Conservation (phyloP, 1,139 yeast genomes). For the Taiozyma sp. region DNA sequence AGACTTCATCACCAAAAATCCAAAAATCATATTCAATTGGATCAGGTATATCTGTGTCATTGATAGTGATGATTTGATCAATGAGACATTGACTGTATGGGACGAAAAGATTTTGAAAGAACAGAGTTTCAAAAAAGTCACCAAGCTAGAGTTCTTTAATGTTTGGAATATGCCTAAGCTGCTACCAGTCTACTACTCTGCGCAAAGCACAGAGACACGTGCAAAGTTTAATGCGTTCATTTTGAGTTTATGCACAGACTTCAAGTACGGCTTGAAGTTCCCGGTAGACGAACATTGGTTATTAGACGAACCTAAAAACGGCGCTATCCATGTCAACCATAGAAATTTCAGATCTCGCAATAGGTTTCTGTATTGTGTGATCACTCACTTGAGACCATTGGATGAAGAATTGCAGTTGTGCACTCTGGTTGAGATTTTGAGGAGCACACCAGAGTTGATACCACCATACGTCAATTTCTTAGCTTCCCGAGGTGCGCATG, state of each 20-base stretch:
- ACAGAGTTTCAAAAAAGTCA: conserved; percentile 53
- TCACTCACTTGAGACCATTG: conserved; percentile 76
- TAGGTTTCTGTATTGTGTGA: conserved; percentile 56
- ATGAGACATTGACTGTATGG: conserved; percentile 42
- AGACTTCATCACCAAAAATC: conserved; percentile 55
- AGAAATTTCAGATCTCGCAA: conserved; percentile 57
- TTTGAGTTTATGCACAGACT: conserved; percentile 43
- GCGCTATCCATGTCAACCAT: conserved; percentile 34
- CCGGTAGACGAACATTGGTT: conserved; percentile 58
- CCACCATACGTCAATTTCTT: conserved; percentile 65
- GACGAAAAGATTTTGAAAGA: conserved; percentile 54
- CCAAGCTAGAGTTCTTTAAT: conserved; percentile 73
- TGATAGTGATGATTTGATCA: conserved; percentile 45
- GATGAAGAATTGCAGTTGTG: conserved; percentile 62
- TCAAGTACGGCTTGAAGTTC: conserved; percentile 58
- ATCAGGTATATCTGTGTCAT: conserved; percentile 57
- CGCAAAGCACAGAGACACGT: conserved; percentile 30
- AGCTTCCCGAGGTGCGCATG: conserved; percentile 56
- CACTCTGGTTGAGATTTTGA: conserved; percentile 48
- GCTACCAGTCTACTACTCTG: conserved; percentile 44
- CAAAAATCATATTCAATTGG: conserved; percentile 56
- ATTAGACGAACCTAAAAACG: conserved; percentile 22
- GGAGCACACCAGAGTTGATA: conserved; percentile 61
- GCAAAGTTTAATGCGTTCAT: conserved; percentile 45
- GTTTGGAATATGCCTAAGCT: conserved; percentile 68